Evolutionary conservation across 2,329 filamentous ascomycete genomes (phyloP), one percentile per base, ranked within the genome.

Genomic region (Xylariaceae sp.): DNA sequence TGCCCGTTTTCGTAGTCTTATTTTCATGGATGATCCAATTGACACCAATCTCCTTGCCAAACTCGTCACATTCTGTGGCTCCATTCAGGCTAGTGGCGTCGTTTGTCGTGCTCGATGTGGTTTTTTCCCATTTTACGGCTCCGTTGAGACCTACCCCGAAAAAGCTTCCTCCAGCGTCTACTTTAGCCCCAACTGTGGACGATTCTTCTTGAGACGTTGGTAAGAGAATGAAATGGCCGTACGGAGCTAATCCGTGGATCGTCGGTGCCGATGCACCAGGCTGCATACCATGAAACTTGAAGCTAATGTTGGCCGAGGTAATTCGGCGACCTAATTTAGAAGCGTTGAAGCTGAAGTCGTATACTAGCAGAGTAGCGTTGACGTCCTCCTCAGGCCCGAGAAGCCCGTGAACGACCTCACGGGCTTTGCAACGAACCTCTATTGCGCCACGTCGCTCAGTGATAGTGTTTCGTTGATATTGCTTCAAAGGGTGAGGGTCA

Each of bases 11-110:
- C 23, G 29, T 29, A 6, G 27, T 20, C 15, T 29, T 16, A 18
- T 47, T 47, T 13, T 47, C 44, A 23, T 37, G 36, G 23, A 47
- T 20, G 2, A 47, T 47, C 44, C 33, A 47, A 6, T 37, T 47
- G 15, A 29, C 33, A n/a, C 37, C 23, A 29, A 37, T 37, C 15
- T 47, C 44, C 3, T 33, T 33, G 8, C 44, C 44, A 29, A 47
- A 47, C 3, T 47, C 23, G 23, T n/a, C 43, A 13, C n/a, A n/a
- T 46, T 23, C 43, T 36, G 21, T 46, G 36, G 18, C 30, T 46
- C n/a, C n/a, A n/a, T n/a, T n/a, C n/a, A n/a, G n/a, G n/a, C n/a
- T n/a, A n/a, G n/a, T n/a, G n/a, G n/a, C n/a, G n/a, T n/a, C n/a
- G n/a, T n/a, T n/a, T n/a, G n/a, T n/a, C n/a, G 6, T 46, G 35